Base-by-base conservation (phyloP, 345 rosid species). In the Corchorus capsularis region DNA sequence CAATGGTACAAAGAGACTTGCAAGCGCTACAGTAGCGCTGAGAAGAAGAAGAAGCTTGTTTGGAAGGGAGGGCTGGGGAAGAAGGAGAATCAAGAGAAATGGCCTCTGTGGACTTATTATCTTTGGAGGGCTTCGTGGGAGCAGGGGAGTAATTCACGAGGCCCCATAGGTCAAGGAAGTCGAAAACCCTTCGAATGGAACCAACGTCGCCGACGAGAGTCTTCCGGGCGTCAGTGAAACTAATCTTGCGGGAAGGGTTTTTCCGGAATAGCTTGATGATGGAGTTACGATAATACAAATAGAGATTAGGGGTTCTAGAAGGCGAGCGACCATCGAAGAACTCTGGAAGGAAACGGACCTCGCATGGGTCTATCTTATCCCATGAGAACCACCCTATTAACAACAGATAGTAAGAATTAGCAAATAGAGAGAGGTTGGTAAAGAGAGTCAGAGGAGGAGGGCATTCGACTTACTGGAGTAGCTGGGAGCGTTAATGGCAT, bases 91-190 rank as follows among this genome's bases (percentile, higher is more conserved):
- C 90, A 53, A 63, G 68, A 37, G 82, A 61, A 75, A 72, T 73
- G 4, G 67, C 72, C 12, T 77, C 87, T 4, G 83, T 80, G 78
- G 89, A 79, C 78, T 87, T 91, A n/a, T 75, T 55, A 17, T 93
- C 97, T 82, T 92, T 95, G 15, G 55, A 81, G 0, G 93, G 90
- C 89, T 87, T 95, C 16, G 81, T 56, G 34, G 91, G 69, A 60
- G 88, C 73, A 34, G 90, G 78, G 17, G 90, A 71, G 79, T 87
- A 92, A 77, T 96, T 96, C 67, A 96, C 78, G 78, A 95, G 86
- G 5, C 97, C 98, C 99, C 99, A 93, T 0, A 88, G 78, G 20
- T 96, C 99, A 41, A 96, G 83, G 78, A 96, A 93, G 84, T 96
- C 98, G 68, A 92, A 96, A 50, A 96, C 96, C 84, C 96, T 89